Percentiles rank a stretch among this genome's conserved stretches.
These are phyloP conservation scores for Sarcodon sp. DNA, from an alignment of 768 basidiomycete species.

Conservation along the genomic window DNA sequence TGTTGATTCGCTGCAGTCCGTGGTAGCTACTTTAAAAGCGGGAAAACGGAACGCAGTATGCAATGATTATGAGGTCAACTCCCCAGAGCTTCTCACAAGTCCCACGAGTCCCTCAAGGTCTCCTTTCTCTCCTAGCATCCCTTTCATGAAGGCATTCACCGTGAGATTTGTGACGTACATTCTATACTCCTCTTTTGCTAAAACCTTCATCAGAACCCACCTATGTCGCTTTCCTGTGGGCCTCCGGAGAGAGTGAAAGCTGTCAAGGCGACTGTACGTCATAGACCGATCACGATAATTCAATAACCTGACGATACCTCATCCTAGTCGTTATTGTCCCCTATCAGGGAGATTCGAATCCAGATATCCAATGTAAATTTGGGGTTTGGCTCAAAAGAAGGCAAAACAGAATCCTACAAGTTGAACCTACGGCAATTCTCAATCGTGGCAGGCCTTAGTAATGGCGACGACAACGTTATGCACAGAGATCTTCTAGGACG, in stretches of 20 bases:
- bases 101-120: slow-evolving; percentile 1
- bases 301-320: not conserved
- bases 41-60: not conserved
- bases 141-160: slow-evolving; percentile 1
- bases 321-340: slow-evolving; percentile 22
- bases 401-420: slow-evolving; percentile 22
- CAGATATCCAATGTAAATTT: no score
- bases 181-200: not conserved
- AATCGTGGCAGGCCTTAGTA: slow-evolving; percentile 32
- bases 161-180: not conserved
- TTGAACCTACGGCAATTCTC: slow-evolving; percentile 27
- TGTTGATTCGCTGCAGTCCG: slow-evolving; percentile 25
- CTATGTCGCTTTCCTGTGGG: slow-evolving; percentile 24
- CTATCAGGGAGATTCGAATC: slow-evolving; percentile 15
- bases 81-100: not conserved
- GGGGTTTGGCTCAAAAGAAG: slow-evolving; percentile 7
- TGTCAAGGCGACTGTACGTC: slow-evolving; percentile 1
- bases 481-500: slow-evolving; percentile 45
- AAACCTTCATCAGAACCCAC: not conserved
- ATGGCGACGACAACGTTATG: slow-evolving; percentile 26
- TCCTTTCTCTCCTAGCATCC: not conserved
- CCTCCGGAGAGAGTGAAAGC: slow-evolving; percentile 6
- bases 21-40: slow-evolving; percentile 13
- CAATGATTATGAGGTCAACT: not conserved
- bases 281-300: slow-evolving; percentile 6